Base-by-base conservation (phyloP, 2,329 filamentous ascomycete genomes). In the Periconia sp. region DNA sequence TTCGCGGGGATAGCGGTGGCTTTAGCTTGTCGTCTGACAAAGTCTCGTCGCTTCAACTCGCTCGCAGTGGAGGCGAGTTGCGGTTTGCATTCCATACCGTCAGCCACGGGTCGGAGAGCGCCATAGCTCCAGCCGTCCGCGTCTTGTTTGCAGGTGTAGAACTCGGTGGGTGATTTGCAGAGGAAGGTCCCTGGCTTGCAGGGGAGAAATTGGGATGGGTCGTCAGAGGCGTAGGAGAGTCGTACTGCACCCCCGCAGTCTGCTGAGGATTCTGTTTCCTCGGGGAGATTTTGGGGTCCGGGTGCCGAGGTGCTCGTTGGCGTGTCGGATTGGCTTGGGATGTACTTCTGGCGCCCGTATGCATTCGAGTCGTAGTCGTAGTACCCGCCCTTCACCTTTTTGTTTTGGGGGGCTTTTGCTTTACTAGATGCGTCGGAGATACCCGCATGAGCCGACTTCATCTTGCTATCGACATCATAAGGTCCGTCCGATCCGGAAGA, bases 101-200 rank as follows among this genome's bases (percentile, higher is more conserved):
- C 64, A 6, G 68, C 63, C 15, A 75, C 71, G 14, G 55, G 52
- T 10, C 71, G 65, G 2, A 62, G 53, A 37, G 61, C 59, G 15
- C 58, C 63, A 52, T 74, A 76, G 3, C 69, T 58, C 66, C 66
- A 74, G 6, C 37, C 50, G 11, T 19, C 45, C 20, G 50, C 49
- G 23, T 53, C 57, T 23, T 62, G 57, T 54, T 67, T 62, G 62
- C 74, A 76, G 9, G 72, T 76, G 41, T 69, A 64, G 62, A 70
- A 77, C 18, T 65, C 59, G 2, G 56, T 68, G 17, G 50, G 27
- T 3, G 63, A 69, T 27, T 66, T 68, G 70, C 75, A 77, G 55
- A 76, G 66, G 64, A 74, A 74, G n/a, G 70, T 68, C 18, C 71
- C 73, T 1, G 73, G 74, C 1, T 67, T 63, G 57, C 74, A 77